These are phyloP conservation scores for Myxozyma nipponensis DNA, from an alignment of 805 yeast genomes.

Conservation along the genomic window DNA sequence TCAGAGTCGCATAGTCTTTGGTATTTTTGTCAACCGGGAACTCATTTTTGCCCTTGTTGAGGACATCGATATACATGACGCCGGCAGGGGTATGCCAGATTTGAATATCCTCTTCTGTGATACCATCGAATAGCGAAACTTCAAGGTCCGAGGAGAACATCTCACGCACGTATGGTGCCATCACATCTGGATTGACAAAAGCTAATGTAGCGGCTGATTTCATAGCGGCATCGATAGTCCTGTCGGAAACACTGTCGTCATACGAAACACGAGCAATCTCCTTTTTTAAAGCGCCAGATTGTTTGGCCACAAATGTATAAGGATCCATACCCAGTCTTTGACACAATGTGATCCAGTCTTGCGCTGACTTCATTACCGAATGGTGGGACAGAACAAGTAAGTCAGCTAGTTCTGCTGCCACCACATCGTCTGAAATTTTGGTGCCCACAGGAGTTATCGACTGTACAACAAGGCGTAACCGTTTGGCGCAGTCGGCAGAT, in stretches of 20 bases:
- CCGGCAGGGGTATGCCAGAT: slow-evolving; percentile 74
- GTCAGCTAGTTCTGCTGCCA: slow-evolving; percentile 35
- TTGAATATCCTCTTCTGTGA: slow-evolving; percentile 50
- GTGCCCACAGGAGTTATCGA: slow-evolving; percentile 27
- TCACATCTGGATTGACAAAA: slow-evolving; percentile 54
- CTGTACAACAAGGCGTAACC: slow-evolving; percentile 26
- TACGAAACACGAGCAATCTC: slow-evolving; percentile 31
- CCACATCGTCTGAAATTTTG: slow-evolving; percentile 33
- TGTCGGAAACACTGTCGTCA: slow-evolving; percentile 31
- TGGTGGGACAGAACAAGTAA: slow-evolving; percentile 48
- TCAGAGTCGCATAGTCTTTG: slow-evolving; percentile 76
- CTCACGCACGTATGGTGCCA: slow-evolving; percentile 50
- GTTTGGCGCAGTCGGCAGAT: slow-evolving; percentile 19
- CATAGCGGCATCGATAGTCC: slow-evolving; percentile 31
- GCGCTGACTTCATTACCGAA: slow-evolving; percentile 38
- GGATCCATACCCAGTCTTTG: slow-evolving; percentile 63
- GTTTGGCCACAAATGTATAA: slow-evolving; percentile 45
- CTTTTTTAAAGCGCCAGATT: slow-evolving; percentile 32
- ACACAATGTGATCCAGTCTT: slow-evolving; percentile 77
- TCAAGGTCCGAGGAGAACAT: slow-evolving; percentile 46
- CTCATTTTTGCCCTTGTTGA: slow-evolving; percentile 44
- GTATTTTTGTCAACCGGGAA: slow-evolving; percentile 61
- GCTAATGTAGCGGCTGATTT: slow-evolving; percentile 43
- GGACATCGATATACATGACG: slow-evolving; percentile 60
- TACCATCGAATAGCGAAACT: slow-evolving; percentile 36